Base-by-base conservation (phyloP, 805 yeast genomes). In the Wickerhamiella occidentalis region DNA sequence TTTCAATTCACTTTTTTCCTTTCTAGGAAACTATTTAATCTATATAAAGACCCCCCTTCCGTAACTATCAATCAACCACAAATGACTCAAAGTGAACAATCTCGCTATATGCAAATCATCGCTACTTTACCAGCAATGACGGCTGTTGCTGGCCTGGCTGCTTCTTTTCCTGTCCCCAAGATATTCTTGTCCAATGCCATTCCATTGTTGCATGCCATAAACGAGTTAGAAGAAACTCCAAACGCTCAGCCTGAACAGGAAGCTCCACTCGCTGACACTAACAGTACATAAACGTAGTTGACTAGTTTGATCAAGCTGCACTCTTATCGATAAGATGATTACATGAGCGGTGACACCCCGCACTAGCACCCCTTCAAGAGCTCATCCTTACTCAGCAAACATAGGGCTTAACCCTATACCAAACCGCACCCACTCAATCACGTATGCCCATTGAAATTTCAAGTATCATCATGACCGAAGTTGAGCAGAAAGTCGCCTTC, bases 401-500 rank as follows among this genome's bases (percentile, higher is more conserved):
- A 15, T 45, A 45, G 47, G 47, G 47, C 47, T 35, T 25, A 18
- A 21, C 35, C 47, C 47, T 19, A 9, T 22, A 19, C 25, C 40
- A 33, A 45, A n/a, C 21, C 47, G 28, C 36, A 45, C 40, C 47
- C 38, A 40, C 44, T 36, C 47, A 45, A n/a, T 40, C 47, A 30
- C 47, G n/a, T 33, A 33, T 33, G 15, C 12, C 9, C 18, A n/a
- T 33, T 28, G 40, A 41, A 43, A 50, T 26, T 36, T 43, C 30
- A 21, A 42, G 29, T 18, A 48, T 33, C 54, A 56, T 82, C 70
- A 56, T 56, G 60, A 56, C 60, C 54, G 94, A 85, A 76, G 77
- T 82, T 66, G 79, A 80, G 73, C 75, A 78, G 61, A 85, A 80
- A 67, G 85, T 79, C 69, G 80, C 85, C 72, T 95, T 95, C 70